phyloP scores from a whole-genome alignment of 495 filamentous ascomycete genomes.

The Beverwykella pulmonaria region DNA sequence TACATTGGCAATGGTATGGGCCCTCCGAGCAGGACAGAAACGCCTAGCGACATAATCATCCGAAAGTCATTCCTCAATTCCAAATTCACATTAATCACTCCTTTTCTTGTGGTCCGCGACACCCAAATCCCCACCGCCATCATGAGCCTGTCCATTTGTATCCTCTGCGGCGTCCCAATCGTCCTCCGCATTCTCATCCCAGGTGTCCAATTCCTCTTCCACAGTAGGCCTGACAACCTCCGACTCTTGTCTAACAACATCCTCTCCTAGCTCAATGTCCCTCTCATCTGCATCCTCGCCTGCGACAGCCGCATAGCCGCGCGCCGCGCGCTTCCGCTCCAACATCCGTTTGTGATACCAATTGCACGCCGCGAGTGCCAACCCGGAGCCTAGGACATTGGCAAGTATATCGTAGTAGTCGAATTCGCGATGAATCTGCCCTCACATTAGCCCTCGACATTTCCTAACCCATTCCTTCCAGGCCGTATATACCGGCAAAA shows the following conservation, averaged over 20 bases:
- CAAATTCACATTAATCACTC: constrained; percentile 18
- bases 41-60: background rate
- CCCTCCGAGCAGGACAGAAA: background rate
- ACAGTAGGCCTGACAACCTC: constrained; percentile 48
- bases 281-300: constrained; percentile 55
- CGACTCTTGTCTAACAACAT: constrained; percentile 37
- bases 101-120: constrained; percentile 30
- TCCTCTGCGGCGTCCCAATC: constrained; percentile 59
- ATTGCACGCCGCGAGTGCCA: constrained; percentile 70
- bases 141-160: constrained; percentile 6
- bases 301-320: constrained; percentile 67
- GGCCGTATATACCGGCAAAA: constrained; percentile 58
- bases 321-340: constrained; percentile 76
- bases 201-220: constrained; percentile 78
- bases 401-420: constrained; percentile 84
- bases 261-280: constrained; percentile 51
- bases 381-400: constrained; percentile 78
- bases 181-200: constrained; percentile 80
- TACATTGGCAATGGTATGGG: constrained; percentile 2
- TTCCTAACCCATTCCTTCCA: background rate
- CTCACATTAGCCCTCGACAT: constrained; percentile 7
- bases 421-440: constrained; percentile 71
- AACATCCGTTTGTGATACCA: constrained; percentile 97
- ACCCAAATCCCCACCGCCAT: constrained; percentile 26
- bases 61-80: background rate